Percentiles rank a stretch among this genome's conserved stretches.
These are phyloP conservation scores for Magnolia kwangsiensis DNA, from an alignment of 164 flowering plant genomes.

Conservation along the genomic window DNA sequence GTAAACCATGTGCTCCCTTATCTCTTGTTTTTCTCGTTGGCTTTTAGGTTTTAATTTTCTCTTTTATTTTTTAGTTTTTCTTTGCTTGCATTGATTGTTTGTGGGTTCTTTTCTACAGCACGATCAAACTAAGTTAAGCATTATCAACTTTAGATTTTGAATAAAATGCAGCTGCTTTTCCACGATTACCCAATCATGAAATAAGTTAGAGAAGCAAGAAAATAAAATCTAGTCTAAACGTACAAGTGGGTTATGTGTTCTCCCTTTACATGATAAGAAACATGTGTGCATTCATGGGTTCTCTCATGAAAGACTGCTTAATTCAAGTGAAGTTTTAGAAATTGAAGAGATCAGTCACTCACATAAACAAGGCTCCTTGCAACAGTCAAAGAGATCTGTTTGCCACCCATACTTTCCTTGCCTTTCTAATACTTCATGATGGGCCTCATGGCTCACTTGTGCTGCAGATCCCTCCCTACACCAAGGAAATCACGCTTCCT, in stretches of 20 bases:
- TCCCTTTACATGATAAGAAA: not conserved
- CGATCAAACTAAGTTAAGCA: no score
- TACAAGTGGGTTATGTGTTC: not conserved
- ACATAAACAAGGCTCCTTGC: slow-evolving; percentile 41
- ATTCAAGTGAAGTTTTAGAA: not conserved
- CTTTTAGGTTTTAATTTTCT: no score
- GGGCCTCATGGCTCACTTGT: slow-evolving; percentile 6
- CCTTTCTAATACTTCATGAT: slow-evolving; percentile 7
- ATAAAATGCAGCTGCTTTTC: not conserved
- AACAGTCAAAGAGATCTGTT: slow-evolving; percentile 45
- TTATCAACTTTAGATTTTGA: not conserved
- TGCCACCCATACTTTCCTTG: slow-evolving; percentile 32
- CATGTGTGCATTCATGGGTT: not conserved
- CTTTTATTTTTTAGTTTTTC: no score
- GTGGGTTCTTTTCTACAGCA: no score
- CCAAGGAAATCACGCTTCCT: not conserved
- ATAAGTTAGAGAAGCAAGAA: not conserved
- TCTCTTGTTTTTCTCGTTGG: no score
- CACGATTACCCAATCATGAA: not conserved
- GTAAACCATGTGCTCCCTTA: no score
- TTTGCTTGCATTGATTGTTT: no score
- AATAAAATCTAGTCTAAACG: no score
- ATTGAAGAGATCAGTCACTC: slow-evolving; percentile 11
- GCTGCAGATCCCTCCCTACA: slow-evolving; percentile 23
- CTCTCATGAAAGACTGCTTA: not conserved